Conservation (phyloP, 768 basidiomycete species). For the Kwoniella dendrophila region DNA sequence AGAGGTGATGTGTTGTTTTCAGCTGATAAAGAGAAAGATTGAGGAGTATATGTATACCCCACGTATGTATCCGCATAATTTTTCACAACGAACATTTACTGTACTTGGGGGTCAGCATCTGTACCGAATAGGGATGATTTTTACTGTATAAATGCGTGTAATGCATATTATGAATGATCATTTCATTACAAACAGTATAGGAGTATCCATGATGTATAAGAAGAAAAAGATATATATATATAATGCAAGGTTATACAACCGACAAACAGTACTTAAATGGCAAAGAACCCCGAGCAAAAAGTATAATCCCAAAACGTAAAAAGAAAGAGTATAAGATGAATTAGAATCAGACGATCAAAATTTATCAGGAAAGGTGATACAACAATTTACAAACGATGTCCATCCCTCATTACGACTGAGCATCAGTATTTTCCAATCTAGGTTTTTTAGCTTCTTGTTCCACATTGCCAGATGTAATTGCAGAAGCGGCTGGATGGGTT, state of each 20-base stretch:
- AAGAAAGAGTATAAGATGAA: background rate
- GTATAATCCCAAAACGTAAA: background rate
- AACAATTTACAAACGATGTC: background rate
- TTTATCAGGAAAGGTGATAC: background rate
- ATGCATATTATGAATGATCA: conserved; percentile 2
- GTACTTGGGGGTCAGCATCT: no score
- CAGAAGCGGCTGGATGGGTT: background rate
- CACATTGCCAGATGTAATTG: background rate
- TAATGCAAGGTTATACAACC: conserved; percentile 21
- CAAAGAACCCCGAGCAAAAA: background rate
- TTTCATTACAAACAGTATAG: no score
- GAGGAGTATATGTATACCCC: conserved; percentile 7
- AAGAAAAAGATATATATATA: conserved; percentile 7
- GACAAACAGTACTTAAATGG: background rate
- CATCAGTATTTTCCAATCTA: conserved; percentile 27
- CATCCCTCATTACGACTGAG: background rate
- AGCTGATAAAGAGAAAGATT: conserved; percentile 2
- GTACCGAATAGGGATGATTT: background rate
- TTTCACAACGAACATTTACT: no score
- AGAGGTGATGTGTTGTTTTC: conserved; percentile 24
- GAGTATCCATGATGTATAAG: background rate
- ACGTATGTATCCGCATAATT: no score
- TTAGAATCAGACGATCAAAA: background rate
- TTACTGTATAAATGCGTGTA: background rate
- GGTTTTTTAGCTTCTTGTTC: conserved; percentile 39